A percentile compares a stretch with the other conserved stretches of the same genome.
phyloP scores from a whole-genome alignment of 2,329 filamentous ascomycete species.

The Coleophoma cylindrospora region DNA sequence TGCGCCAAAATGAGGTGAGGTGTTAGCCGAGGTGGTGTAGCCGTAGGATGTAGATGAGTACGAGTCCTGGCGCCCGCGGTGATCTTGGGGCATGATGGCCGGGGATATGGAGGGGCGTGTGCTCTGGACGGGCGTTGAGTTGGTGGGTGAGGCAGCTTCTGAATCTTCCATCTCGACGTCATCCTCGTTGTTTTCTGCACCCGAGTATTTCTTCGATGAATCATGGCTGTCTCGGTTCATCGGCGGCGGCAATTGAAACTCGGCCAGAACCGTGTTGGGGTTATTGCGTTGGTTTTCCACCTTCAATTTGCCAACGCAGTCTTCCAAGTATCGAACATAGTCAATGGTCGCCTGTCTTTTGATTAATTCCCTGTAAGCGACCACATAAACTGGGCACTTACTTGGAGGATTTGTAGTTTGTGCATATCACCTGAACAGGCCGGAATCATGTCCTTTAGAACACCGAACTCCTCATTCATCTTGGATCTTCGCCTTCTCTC shows the following conservation, averaged over 20 bases:
- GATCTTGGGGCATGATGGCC: constrained; percentile 40
- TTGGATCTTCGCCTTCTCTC: constrained; percentile 86
- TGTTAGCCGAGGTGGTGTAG: constrained; percentile 41
- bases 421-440: constrained; percentile 98
- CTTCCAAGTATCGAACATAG: constrained; percentile 89
- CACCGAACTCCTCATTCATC: constrained; percentile 98
- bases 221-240: constrained; percentile 13
- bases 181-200: constrained; percentile 37
- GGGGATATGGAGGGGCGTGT: constrained; percentile 45
- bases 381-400: constrained; percentile 34
- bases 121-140: constrained; percentile 25
- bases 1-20: constrained; percentile 55
- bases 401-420: constrained; percentile 91
- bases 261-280: constrained; percentile 11
- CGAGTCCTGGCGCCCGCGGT: constrained; percentile 41
- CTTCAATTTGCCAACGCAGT: constrained; percentile 79
- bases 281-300: constrained; percentile 32
- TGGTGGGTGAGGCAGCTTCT: constrained; percentile 42
- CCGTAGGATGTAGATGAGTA: constrained; percentile 46
- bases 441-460: constrained; percentile 91
- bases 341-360: constrained; percentile 79
- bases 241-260: constrained; percentile 16
- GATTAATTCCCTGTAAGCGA: constrained; percentile 1
- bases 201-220: constrained; percentile 32
- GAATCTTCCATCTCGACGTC: constrained; percentile 59